Base-by-base conservation (phyloP, 2,329 filamentous ascomycete species). In the Hypomyces rosellus region DNA sequence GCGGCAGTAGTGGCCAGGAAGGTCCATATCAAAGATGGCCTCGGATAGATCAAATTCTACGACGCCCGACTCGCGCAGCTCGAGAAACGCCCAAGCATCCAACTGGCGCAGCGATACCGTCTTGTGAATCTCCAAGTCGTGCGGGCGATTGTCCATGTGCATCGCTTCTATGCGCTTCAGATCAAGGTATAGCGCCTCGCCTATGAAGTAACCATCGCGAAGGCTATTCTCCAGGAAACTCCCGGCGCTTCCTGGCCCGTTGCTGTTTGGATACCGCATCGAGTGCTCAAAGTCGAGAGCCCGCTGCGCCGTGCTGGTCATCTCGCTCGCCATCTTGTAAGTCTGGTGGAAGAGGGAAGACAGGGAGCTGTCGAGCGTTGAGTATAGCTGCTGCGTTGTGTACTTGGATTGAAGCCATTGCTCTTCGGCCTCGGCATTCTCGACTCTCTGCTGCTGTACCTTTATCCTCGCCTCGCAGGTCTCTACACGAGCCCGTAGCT, bases 1-100 rank as follows among this genome's bases (percentile, higher is more conserved):
- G 3, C 68, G 62, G 12, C 57, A 42, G 55, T 68, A 70, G 55
- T 70, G 68, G 3, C 68, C 68, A 2, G 69, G 68, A 50, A 58
- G 67, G 58, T 66, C 66, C 34, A 67, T 57, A 14, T 22, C 46
- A 20, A 49, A 49, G n/a, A 37, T 4, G 4, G 13, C 9, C 39
- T 49, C 46, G n/a, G 46, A 39, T n/a, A 49, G 22, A 16, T 36
- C 25, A 44, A 49, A 34, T 4, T 50, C 34, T 15, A 37, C 39
- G 9, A 20, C 46, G 12, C 54, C 54, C 2, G 49, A 44, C 22
- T 34, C 20, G 4, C 44, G 41, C n/a, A 55, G 51, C 12, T 40
- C 15, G 13, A 55, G 22, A 16, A 55, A 16, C 14, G 36, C 36
- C 36, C 36, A 38, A 14, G 36, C 14, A 38, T 38, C 36, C 14